Conservation (phyloP, 352 stramenopile genomes). For the Pythium biforme region DNA sequence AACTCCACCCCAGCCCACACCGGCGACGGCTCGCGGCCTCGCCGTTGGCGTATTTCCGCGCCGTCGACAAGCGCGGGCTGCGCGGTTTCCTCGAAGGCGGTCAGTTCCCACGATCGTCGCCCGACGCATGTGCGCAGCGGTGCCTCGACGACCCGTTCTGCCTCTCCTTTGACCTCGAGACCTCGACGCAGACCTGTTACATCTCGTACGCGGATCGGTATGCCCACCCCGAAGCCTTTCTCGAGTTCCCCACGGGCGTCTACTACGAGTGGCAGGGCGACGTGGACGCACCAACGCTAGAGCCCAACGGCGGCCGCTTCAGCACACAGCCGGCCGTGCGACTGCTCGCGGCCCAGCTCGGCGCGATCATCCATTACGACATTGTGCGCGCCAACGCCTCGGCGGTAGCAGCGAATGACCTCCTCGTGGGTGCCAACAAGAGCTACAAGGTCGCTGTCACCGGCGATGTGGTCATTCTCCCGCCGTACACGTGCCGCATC, state of each 20-base stretch:
- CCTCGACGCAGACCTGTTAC: slow-evolving; percentile 55
- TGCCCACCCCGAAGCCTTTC: slow-evolving; percentile 55
- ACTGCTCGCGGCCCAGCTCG: slow-evolving; percentile 53
- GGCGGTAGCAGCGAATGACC: not conserved
- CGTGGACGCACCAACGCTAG: slow-evolving; percentile 44
- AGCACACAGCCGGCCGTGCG: slow-evolving; percentile 54
- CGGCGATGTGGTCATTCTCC: slow-evolving; percentile 51
- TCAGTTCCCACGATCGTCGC: slow-evolving; percentile 35
- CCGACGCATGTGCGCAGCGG: slow-evolving; percentile 37
- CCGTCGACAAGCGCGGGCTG: slow-evolving; percentile 44
- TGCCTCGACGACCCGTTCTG: slow-evolving; percentile 54
- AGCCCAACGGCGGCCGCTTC: slow-evolving; percentile 56
- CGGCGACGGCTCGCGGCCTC: slow-evolving; percentile 6
- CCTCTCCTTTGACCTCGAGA: slow-evolving; percentile 77
- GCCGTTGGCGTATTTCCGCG: slow-evolving; percentile 34
- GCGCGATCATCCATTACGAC: slow-evolving; percentile 60
- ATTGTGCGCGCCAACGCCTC: slow-evolving; percentile 32
- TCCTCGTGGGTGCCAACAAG: slow-evolving; percentile 33
- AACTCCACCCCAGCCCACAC: too few species aligned
- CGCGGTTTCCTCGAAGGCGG: slow-evolving; percentile 61
- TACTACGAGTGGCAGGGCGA: slow-evolving; percentile 81
- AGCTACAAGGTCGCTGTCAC: slow-evolving; percentile 33
- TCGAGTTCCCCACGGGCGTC: slow-evolving; percentile 59
- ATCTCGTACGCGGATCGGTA: slow-evolving; percentile 74
- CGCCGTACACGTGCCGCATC: slow-evolving; percentile 56